phyloP scores from a whole-genome alignment of 2,329 filamentous ascomycete species.

The Nemania sp. region DNA sequence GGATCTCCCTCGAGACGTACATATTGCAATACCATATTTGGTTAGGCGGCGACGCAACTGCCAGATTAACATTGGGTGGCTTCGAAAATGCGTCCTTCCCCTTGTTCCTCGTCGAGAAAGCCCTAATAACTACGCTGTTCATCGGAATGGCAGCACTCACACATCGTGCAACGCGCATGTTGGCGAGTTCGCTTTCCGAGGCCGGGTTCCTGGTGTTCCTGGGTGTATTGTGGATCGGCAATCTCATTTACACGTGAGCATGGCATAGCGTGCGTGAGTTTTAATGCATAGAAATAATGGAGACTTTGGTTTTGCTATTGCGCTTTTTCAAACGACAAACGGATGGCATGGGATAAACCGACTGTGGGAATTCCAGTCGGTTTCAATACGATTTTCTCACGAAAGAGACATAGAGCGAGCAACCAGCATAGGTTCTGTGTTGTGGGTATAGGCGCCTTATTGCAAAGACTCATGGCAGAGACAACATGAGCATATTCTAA shows the following conservation, averaged over 20 bases:
- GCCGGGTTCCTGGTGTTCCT: slow-evolving; percentile 26
- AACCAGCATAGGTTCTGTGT: slow-evolving; percentile 21
- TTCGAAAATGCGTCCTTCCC: slow-evolving; percentile 25
- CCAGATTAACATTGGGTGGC: slow-evolving; percentile 45
- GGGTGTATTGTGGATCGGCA: slow-evolving; percentile 31
- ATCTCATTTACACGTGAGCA: slow-evolving; percentile 32
- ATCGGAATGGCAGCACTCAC: slow-evolving; percentile 31
- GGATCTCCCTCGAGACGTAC: slow-evolving; percentile 61
- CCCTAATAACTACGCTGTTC: slow-evolving; percentile 35
- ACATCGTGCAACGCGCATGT: slow-evolving; percentile 30
- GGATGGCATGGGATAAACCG: slow-evolving; percentile 25
- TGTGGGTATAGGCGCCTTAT: slow-evolving; percentile 22
- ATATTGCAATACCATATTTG: slow-evolving; percentile 64
- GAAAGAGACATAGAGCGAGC: slow-evolving; percentile 27
- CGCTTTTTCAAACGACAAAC: slow-evolving; percentile 22
- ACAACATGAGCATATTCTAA: slow-evolving; percentile 26
- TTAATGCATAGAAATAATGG: slow-evolving; percentile 31
- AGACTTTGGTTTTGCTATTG: slow-evolving; percentile 26
- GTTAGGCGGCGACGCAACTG: slow-evolving; percentile 61
- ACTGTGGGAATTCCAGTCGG: slow-evolving; percentile 31
- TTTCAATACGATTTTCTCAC: slow-evolving; percentile 24
- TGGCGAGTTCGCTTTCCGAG: slow-evolving; percentile 26
- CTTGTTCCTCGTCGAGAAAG: slow-evolving; percentile 31
- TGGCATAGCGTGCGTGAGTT: slow-evolving; percentile 25
- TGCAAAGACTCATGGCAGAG: slow-evolving; percentile 23